These are phyloP conservation scores for Dothiorella sarmentorum DNA, from an alignment of 2,329 filamentous ascomycete species.

Conservation along the genomic window DNA sequence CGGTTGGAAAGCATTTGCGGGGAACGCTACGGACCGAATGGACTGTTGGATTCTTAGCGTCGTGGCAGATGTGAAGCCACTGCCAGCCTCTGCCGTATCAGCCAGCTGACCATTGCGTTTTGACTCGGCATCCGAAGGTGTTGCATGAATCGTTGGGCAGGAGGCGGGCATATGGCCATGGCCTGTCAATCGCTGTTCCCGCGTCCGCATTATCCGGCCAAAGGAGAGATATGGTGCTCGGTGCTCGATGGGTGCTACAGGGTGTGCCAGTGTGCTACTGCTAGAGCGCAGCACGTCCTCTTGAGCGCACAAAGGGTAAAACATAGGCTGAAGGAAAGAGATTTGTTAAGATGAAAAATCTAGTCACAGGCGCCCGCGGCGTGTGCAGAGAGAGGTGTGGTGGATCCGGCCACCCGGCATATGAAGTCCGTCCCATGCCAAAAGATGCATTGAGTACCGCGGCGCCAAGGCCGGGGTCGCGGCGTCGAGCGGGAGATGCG, in stretches of 20 bases:
- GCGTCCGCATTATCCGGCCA: neutral
- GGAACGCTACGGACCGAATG: too few relatives aligned
- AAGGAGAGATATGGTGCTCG: neutral
- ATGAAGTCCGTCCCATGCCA: too few relatives aligned
- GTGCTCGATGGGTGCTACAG: neutral
- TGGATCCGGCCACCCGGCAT: too few relatives aligned
- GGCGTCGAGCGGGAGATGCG: too few relatives aligned
- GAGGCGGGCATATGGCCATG: neutral
- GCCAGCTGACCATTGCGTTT: too few relatives aligned
- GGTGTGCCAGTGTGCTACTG: neutral
- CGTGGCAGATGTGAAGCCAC: neutral
- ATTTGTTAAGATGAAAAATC: too few relatives aligned
- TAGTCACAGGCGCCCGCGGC: too few relatives aligned
- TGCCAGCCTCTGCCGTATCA: conserved; percentile 1
- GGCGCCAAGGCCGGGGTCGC: too few relatives aligned
- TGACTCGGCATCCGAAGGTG: too few relatives aligned
- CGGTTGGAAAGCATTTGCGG: neutral
- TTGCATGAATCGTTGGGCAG: neutral
- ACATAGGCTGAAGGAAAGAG: neutral
- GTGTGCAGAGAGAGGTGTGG: too few relatives aligned
- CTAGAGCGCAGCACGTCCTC: neutral
- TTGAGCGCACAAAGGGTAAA: neutral
- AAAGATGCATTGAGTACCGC: too few relatives aligned
- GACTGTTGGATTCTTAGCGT: neutral
- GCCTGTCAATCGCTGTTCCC: neutral